Evolutionary conservation across 139 green algal genomes (phyloP), one percentile per base, ranked within the genome.

Genomic region (Raphidocelis subcapitata): DNA sequence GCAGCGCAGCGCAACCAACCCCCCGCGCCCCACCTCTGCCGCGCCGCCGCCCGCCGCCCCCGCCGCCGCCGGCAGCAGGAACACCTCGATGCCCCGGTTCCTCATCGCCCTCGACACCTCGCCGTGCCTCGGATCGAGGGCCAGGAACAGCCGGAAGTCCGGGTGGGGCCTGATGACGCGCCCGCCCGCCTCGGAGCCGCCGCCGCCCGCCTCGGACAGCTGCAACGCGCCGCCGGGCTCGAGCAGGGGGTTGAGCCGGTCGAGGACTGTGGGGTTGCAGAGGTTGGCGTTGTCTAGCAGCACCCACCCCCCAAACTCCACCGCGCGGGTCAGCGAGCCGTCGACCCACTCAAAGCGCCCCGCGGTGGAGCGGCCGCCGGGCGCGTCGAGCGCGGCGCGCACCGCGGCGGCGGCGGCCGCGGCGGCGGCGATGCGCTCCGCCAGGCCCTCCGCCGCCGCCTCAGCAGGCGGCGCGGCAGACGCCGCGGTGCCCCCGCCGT

Each of bases 321-420:
- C 84, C 3, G 94, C 94, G 2, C 80, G 79, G 0, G 94, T 89
- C 46, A 99, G 81, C 16, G 79, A 84, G 23, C 96, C 96, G 70
- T 99, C 96, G 28, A 99, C 91, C 96, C 96, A 99, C 80, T 98
- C 92, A 86, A 99, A 99, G 15, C 90, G 87, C 29, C 95, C 94
- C 18, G 74, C 85, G 15, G 74, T 82, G 21, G 35, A 63, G 23
- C 33, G 47, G n/a, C 70, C 70, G 32, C n/a, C 41, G 18, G 49
- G 28, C 26, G 28, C 18, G 28, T 16, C 41, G 41, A 49, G 41
- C 41, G 41, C 41, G 8, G 41, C 41, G 41, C 41, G 41, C 41
- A 12, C 41, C 41, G 41, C 41, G 8, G n/a, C n/a, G n/a, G n/a
- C n/a, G n/a, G n/a, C n/a, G n/a, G n/a, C n/a, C n/a, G n/a, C n/a